Evolutionary conservation across 805 yeast species (phyloP).

Genomic region (Spathaspora arborariae): DNA sequence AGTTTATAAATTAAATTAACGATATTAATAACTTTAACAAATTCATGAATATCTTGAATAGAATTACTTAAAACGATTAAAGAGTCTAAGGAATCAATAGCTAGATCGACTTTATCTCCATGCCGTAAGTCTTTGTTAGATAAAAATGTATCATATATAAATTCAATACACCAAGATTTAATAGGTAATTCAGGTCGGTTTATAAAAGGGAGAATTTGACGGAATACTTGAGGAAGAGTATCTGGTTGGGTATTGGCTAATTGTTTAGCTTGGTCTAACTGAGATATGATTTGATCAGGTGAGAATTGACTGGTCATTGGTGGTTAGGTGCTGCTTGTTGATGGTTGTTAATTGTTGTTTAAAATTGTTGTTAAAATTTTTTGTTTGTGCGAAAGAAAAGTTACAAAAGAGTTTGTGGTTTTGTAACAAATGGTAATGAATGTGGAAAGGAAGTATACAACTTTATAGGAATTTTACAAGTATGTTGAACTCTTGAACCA

Average conservation of each 20-base stretch:
- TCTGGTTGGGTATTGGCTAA: constrained; percentile 28
- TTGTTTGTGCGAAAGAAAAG: too few relatives aligned
- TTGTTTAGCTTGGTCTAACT: constrained; percentile 36
- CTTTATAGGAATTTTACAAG: too few relatives aligned
- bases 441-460: too few relatives aligned
- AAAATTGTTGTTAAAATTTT: too few relatives aligned
- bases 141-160: constrained; percentile 36
- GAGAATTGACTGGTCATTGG: not conserved
- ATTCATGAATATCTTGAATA: constrained; percentile 26
- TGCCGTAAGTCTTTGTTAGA: constrained; percentile 20
- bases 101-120: constrained; percentile 33
- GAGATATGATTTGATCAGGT: constrained; percentile 19
- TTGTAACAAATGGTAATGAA: too few relatives aligned
- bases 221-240: constrained; percentile 40
- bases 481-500: too few relatives aligned
- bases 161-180: constrained; percentile 39
- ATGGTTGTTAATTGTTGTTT: not conserved
- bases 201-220: constrained; percentile 37
- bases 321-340: not conserved
- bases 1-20: constrained; percentile 40
- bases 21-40: constrained; percentile 31
- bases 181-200: constrained; percentile 30
- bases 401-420: too few relatives aligned
- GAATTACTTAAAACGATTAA: constrained; percentile 22
- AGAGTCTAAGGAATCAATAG: constrained; percentile 36